phyloP scores from a whole-genome alignment of 257 asterid species.

The Cordia subcordata region DNA sequence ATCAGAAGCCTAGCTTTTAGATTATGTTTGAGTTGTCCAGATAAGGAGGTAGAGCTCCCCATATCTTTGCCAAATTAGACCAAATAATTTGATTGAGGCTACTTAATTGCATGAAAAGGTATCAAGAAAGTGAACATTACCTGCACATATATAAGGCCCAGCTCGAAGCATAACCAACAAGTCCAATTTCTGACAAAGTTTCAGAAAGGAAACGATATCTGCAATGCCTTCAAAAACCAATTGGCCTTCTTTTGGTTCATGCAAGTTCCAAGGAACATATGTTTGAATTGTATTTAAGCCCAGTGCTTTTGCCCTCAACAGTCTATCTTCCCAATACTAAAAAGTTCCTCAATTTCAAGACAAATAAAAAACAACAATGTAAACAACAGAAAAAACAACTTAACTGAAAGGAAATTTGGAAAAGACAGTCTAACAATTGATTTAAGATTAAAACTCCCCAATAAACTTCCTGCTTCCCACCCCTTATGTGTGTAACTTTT shows the following conservation, averaged over 20 bases:
- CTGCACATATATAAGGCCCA: conserved; percentile 97
- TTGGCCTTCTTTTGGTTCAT: conserved; percentile 73
- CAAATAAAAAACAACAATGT: conserved; percentile 10
- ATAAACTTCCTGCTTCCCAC: too few species aligned
- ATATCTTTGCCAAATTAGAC: background rate
- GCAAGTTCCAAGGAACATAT: conserved; percentile 95
- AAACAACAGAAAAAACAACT: background rate
- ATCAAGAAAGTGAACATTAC: conserved; percentile 35
- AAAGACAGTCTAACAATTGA: background rate
- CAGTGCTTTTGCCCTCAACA: conserved; percentile 89
- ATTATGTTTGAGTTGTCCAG: too few species aligned
- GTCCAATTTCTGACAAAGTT: conserved; percentile 76
- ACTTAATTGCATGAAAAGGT: background rate
- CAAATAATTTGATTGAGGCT: background rate
- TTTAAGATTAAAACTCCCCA: too few species aligned
- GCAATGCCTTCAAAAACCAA: conserved; percentile 75
- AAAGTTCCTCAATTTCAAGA: conserved; percentile 19
- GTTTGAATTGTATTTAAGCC: conserved; percentile 93
- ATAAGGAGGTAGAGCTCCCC: too few species aligned
- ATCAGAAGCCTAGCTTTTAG: too few species aligned
- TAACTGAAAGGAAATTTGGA: background rate
- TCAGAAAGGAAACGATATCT: conserved; percentile 66
- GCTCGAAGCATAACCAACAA: conserved; percentile 91
- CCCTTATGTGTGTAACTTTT: too few species aligned
- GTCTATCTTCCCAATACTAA: conserved; percentile 96